Percentiles rank a stretch among this genome's conserved stretches.
These are phyloP conservation scores for Priceomyces carsonii DNA, from an alignment of 805 yeast species.

Conservation along the genomic window DNA sequence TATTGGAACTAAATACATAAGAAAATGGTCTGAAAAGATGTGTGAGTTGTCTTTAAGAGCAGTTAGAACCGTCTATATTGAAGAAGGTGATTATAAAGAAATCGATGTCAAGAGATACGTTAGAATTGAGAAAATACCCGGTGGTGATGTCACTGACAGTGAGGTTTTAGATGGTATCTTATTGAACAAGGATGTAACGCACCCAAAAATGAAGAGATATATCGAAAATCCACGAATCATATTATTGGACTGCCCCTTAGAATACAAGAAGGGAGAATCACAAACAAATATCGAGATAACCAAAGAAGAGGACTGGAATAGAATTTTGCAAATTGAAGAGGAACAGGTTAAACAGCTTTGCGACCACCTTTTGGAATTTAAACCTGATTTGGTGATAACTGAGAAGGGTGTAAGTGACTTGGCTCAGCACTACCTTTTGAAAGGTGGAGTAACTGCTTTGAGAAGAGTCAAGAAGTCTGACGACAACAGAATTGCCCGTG, in stretches of 20 bases:
- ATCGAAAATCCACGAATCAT: conserved; percentile 88
- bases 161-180: conserved; percentile 87
- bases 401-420: conserved; percentile 98
- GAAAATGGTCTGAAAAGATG: conserved; percentile 90
- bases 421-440: conserved; percentile 93
- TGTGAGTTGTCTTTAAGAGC: conserved; percentile 85
- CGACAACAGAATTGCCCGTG: conserved; percentile 94
- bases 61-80: conserved; percentile 75
- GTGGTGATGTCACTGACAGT: conserved; percentile 93
- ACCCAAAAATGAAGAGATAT: conserved; percentile 93
- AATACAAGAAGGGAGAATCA: conserved; percentile 98
- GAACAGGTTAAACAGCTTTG: conserved; percentile 91
- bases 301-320: conserved; percentile 94
- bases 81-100: conserved; percentile 66
- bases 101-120: conserved; percentile 92
- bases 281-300: conserved; percentile 97
- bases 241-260: conserved; percentile 92
- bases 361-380: conserved; percentile 77
- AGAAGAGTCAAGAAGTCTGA: conserved; percentile 96
- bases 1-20: conserved; percentile 93
- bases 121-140: conserved; percentile 94
- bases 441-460: conserved; percentile 89
- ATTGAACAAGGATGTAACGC: conserved; percentile 96
- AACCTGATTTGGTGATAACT: conserved; percentile 93
- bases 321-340: conserved; percentile 94